Evolutionary conservation across 179 eudicot genomes (phyloP).

Genomic region (Camellia oleifera): DNA sequence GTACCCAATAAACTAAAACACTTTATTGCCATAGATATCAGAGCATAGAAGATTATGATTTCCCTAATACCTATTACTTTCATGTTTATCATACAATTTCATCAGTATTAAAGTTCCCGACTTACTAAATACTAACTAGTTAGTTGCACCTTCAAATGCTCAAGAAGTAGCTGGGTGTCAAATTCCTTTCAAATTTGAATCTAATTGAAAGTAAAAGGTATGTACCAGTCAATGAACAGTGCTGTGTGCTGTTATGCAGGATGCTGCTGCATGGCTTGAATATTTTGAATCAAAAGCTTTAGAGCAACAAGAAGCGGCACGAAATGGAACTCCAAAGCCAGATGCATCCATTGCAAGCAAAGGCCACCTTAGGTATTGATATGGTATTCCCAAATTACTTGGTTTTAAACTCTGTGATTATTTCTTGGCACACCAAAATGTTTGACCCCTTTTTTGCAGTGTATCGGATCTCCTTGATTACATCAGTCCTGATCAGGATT

Average conservation of each 20-base stretch:
- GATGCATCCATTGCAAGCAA: conserved; percentile 99
- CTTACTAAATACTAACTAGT: background rate
- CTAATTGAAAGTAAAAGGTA: background rate
- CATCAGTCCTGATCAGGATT: conserved; percentile 79
- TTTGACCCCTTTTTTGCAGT: conserved; percentile 42
- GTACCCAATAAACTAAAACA: background rate
- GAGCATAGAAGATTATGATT: background rate
- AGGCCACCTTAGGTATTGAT: conserved; percentile 97
- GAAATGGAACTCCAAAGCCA: conserved; percentile 93
- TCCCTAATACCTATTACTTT: background rate
- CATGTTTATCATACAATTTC: background rate
- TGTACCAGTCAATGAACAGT: background rate
- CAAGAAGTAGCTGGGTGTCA: background rate
- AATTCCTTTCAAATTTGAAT: background rate
- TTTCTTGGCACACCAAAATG: conserved; percentile 21
- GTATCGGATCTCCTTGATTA: conserved; percentile 98
- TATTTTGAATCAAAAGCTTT: conserved; percentile 95
- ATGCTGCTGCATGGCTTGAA: conserved; percentile 99
- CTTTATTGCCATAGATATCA: background rate
- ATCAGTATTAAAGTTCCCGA: background rate
- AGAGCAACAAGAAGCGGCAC: conserved; percentile 96
- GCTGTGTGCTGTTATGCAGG: conserved; percentile 42
- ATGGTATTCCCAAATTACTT: conserved; percentile 42
- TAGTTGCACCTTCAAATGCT: background rate
- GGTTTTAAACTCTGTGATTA: conserved; percentile 8